These are phyloP conservation scores for Adenanthera pavonina DNA, from an alignment of 306 rosid genomes.

Conservation along the genomic window DNA sequence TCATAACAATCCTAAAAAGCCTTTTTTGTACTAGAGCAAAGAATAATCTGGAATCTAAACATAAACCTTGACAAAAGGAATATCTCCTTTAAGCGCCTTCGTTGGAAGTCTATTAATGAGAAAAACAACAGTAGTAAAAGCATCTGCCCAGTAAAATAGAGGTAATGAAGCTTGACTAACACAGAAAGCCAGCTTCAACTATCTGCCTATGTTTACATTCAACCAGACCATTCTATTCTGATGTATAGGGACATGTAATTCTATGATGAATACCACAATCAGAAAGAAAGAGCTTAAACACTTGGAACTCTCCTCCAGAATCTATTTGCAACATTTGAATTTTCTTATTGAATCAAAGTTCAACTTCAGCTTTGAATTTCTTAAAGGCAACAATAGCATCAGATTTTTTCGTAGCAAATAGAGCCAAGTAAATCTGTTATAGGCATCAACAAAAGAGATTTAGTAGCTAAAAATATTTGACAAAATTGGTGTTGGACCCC, in stretches of 20 bases:
- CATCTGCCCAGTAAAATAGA: background rate
- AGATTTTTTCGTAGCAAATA: background rate
- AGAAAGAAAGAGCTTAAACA: background rate
- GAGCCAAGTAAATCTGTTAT: background rate
- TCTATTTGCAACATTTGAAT: background rate
- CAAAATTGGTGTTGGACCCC: background rate
- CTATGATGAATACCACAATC: background rate
- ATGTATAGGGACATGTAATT: background rate
- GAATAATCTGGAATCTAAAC: background rate
- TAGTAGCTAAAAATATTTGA: background rate
- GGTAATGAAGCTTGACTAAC: background rate
- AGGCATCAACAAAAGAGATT: background rate
- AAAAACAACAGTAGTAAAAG: background rate
- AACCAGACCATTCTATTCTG: background rate
- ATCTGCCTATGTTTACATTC: background rate
- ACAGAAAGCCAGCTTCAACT: background rate
- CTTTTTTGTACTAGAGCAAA: background rate
- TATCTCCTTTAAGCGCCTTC: accelerated
- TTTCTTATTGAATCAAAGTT: no score
- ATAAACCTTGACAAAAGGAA: background rate
- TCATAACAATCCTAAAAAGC: no score
- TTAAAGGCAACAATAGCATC: background rate
- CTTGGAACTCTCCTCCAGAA: background rate
- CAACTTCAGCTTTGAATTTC: background rate
- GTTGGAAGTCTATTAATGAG: background rate